Percentiles rank a stretch among this genome's conserved stretches.
These are phyloP conservation scores for Nakazawaea ishiwadae DNA, from an alignment of 805 yeast genomes.

Conservation along the genomic window DNA sequence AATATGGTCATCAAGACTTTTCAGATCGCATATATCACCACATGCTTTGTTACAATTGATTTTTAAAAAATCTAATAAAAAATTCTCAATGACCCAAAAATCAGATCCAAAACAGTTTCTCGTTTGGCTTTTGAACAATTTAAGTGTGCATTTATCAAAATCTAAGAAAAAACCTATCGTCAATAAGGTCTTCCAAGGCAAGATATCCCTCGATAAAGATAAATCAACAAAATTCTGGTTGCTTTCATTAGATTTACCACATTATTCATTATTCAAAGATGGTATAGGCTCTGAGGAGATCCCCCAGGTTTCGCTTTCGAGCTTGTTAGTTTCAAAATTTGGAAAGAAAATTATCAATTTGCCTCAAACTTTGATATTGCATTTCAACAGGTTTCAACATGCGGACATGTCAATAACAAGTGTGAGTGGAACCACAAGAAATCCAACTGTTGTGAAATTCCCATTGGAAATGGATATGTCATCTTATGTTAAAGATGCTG, in stretches of 20 bases:
- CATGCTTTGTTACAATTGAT: constrained; percentile 57
- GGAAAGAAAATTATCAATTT: constrained; percentile 26
- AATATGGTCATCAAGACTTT: constrained; percentile 59
- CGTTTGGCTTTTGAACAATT: constrained; percentile 52
- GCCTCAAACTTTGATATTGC: constrained; percentile 54
- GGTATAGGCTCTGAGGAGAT: constrained; percentile 37
- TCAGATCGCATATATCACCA: constrained; percentile 61
- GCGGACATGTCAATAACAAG: constrained; percentile 23
- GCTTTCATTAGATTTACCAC: constrained; percentile 57
- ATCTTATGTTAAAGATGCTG: constrained; percentile 21
- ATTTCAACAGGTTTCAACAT: constrained; percentile 49
- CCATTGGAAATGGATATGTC: constrained; percentile 37
- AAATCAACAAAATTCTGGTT: constrained; percentile 41
- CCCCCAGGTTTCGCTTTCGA: constrained; percentile 45
- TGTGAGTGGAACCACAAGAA: constrained; percentile 34
- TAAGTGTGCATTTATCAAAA: constrained; percentile 26
- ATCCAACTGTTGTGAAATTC: constrained; percentile 62
- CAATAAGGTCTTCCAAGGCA: constrained; percentile 48
- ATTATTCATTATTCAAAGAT: constrained; percentile 49
- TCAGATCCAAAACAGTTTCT: constrained; percentile 54
- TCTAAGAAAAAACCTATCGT: constrained; percentile 23
- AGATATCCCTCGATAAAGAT: constrained; percentile 30
- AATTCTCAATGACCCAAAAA: constrained; percentile 33
- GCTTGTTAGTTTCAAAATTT: constrained; percentile 39
- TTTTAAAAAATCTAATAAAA: constrained; percentile 35